Evolutionary conservation across 331 rosid species (phyloP).

Genomic region (Acacia concinna): DNA sequence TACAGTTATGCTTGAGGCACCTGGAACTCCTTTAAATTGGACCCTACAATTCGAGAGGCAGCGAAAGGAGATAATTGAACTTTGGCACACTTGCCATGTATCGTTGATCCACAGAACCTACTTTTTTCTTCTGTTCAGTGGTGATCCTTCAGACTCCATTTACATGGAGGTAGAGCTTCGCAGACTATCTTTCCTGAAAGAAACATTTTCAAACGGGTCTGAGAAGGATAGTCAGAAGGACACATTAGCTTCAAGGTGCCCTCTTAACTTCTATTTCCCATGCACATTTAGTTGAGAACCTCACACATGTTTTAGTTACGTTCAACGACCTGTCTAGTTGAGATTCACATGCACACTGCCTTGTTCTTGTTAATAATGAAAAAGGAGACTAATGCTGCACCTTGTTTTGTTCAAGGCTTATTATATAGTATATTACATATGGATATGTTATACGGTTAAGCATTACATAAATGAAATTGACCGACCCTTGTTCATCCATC

Average conservation of each 20-base stretch:
- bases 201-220: slow-evolving; percentile 54
- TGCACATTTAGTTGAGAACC: background rate
- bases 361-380: background rate
- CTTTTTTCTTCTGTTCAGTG: slow-evolving; percentile 88
- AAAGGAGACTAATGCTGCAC: background rate
- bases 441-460: background rate
- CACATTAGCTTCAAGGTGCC: slow-evolving; percentile 77
- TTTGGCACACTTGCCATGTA: slow-evolving; percentile 86
- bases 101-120: slow-evolving; percentile 95
- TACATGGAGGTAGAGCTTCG: slow-evolving; percentile 94
- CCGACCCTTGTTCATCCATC: background rate
- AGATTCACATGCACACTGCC: no score
- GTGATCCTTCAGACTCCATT: slow-evolving; percentile 86
- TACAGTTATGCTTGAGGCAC: slow-evolving; percentile 54
- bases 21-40: slow-evolving; percentile 65
- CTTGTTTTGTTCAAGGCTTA: background rate
- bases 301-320: background rate
- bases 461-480: background rate
- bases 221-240: slow-evolving; percentile 53
- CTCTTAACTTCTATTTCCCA: slow-evolving; percentile 17
- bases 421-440: background rate
- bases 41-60: slow-evolving; percentile 74
- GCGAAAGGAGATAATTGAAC: slow-evolving; percentile 73
- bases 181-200: slow-evolving; percentile 77
- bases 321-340: background rate